phyloP scores from a whole-genome alignment of 345 rosid genomes.

The Syzygium jambos region DNA sequence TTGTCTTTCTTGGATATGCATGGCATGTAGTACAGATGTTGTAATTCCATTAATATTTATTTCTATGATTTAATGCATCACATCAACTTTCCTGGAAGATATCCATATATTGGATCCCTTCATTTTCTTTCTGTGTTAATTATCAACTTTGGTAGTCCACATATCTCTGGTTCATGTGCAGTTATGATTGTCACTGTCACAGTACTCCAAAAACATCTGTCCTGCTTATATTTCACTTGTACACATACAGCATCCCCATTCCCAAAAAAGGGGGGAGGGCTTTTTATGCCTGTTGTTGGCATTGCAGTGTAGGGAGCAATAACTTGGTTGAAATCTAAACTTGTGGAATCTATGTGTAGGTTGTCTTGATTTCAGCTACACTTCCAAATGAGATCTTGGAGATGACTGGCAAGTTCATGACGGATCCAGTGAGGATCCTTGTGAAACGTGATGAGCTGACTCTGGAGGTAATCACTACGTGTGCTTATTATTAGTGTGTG shows the following conservation, averaged over 20 bases:
- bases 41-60: not conserved
- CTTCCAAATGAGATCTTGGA: conserved; percentile 97
- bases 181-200: not conserved
- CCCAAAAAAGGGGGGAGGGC: not conserved
- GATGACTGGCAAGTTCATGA: conserved; percentile 90
- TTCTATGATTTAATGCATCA: not conserved
- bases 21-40: not conserved
- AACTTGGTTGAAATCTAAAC: not conserved
- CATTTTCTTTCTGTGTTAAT: not conserved
- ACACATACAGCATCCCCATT: not conserved
- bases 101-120: not conserved
- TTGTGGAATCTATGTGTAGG: conserved; percentile 27
- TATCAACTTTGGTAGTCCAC: not conserved
- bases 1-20: not conserved
- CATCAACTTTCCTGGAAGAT: not conserved
- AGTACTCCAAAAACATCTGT: not conserved
- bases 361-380: conserved; percentile 90
- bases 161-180: not conserved
- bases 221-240: not conserved
- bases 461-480: conserved; percentile 48
- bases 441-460: conserved; percentile 99
- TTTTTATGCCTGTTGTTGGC: not conserved
- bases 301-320: not conserved
- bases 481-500: not conserved
- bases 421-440: conserved; percentile 92